Percentiles rank a stretch among this genome's conserved stretches.
phyloP scores from a whole-genome alignment of 2,329 filamentous ascomycete species.

The Parastagonospora nodorum region DNA sequence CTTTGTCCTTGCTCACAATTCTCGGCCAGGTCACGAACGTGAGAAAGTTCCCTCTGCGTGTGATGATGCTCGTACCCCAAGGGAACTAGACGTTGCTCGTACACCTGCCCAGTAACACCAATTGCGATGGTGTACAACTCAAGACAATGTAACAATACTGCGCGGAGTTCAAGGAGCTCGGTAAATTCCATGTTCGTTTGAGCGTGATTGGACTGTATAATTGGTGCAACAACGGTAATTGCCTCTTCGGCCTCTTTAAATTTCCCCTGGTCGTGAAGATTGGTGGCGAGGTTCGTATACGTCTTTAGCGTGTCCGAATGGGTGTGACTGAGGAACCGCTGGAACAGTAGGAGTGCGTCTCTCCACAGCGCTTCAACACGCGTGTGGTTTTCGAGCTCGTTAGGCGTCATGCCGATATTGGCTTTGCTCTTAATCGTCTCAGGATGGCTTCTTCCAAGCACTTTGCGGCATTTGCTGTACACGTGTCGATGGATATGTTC shows the following conservation, averaged over 20 bases:
- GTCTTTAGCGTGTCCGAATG: constrained; percentile 1
- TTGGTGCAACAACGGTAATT: too few species aligned
- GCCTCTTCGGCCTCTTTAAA: neutral
- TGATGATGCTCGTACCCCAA: too few species aligned
- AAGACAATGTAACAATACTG: too few species aligned
- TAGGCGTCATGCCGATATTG: neutral
- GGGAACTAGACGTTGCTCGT: too few species aligned
- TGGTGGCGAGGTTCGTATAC: neutral
- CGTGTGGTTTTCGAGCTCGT: neutral
- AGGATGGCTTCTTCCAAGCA: constrained; percentile 3
- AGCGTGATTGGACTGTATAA: too few species aligned
- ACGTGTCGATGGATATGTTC: constrained; percentile 2
- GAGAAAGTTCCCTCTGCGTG: too few species aligned
- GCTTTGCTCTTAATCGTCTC: constrained; percentile 6
- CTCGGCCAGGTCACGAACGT: neutral
- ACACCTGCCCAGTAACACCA: too few species aligned
- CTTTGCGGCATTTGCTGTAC: neutral
- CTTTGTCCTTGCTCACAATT: neutral
- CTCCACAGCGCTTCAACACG: neutral
- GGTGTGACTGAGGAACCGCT: neutral
- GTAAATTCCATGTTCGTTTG: too few species aligned
- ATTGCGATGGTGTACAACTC: too few species aligned
- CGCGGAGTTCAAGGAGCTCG: too few species aligned
- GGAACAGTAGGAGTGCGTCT: neutral
- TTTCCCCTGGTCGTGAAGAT: neutral